Base-by-base conservation (phyloP, 2,329 filamentous ascomycete species). In the Fusarium proliferatum region DNA sequence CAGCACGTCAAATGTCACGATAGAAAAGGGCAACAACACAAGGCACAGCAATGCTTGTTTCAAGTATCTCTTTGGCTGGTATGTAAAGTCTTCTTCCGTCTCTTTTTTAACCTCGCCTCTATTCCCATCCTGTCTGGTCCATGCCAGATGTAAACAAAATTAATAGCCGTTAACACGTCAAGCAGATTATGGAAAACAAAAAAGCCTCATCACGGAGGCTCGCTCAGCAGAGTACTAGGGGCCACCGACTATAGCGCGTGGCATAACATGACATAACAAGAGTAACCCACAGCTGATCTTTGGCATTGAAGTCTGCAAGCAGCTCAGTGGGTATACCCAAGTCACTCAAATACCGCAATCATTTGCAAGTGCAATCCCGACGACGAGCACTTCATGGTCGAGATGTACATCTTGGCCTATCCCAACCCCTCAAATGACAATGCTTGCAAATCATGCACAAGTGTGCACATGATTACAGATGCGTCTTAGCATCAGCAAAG, bases 401-500 rank as follows among this genome's bases (percentile, higher is more conserved):
- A 53, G 59, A 70, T 43, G 65, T 59, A 58, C 63, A 67, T 51
- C 46, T 46, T 49, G 43, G 42, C 61, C 49, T 49, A 49, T 45
- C 30, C 17, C 28, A 21, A 57, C 39, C 28, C 58, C 43, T 33
- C 17, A 56, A 53, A 61, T 51, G 53, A 28, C 43, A 64, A 58
- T 64, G 57, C 41, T 34, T n/a, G 51, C n/a, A 55, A 42, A 45
- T 59, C 49, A 67, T 60, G 52, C 62, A 75, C 74, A 42, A 77
- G 72, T 68, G 74, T 77, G 72, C 52, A 48, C 26, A 61, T 51
- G 61, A 36, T 68, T 74, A 84, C 71, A 84, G 74, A 53, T 53
- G 51, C 23, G 51, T 53, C 69, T 78, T 79, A 23, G 80, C 75
- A 61, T 84, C 83, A 39, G 74, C 77, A 69, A 85, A 85, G 78